These are phyloP conservation scores for Pseudotsuga menziesii DNA, from an alignment of 75 land plant species.

Conservation along the genomic window DNA sequence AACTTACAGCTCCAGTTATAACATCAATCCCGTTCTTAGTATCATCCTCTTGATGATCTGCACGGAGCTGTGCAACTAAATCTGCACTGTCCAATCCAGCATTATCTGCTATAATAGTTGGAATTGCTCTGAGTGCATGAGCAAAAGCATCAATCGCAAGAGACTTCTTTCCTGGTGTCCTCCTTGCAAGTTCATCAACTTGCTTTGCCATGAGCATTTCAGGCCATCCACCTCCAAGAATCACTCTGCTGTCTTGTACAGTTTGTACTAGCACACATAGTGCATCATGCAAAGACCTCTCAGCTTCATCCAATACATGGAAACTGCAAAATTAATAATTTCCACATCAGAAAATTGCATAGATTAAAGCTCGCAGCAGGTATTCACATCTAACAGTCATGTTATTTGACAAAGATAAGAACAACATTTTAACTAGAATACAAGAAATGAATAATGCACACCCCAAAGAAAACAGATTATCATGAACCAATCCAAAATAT, in stretches of 20 bases:
- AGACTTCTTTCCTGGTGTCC: conserved; percentile 93
- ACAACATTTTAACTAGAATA: too few species aligned
- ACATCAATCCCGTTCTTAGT: conserved; percentile 85
- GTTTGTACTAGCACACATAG: conserved; percentile 89
- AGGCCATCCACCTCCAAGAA: conserved; percentile 98
- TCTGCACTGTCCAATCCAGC: conserved; percentile 97
- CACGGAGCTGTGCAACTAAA: conserved; percentile 79
- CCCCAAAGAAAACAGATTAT: not conserved
- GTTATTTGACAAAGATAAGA: too few species aligned
- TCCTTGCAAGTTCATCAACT: conserved; percentile 92
- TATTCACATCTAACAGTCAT: too few species aligned
- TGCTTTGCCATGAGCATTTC: conserved; percentile 86
- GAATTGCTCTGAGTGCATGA: conserved; percentile 74
- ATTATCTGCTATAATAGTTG: conserved; percentile 91
- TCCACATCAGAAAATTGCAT: not conserved
- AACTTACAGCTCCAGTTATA: conserved; percentile 81
- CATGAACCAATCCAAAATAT: not conserved
- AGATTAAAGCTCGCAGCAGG: too few species aligned
- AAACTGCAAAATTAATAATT: conserved; percentile 42
- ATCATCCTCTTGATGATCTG: conserved; percentile 82
- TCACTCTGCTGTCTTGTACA: conserved; percentile 80
- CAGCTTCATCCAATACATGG: conserved; percentile 96
- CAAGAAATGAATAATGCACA: too few species aligned
- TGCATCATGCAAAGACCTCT: conserved; percentile 95
- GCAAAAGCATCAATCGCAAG: conserved; percentile 95